Evolutionary conservation across 129 eudicot genomes (phyloP).

Genomic region (Tagetes erecta): DNA sequence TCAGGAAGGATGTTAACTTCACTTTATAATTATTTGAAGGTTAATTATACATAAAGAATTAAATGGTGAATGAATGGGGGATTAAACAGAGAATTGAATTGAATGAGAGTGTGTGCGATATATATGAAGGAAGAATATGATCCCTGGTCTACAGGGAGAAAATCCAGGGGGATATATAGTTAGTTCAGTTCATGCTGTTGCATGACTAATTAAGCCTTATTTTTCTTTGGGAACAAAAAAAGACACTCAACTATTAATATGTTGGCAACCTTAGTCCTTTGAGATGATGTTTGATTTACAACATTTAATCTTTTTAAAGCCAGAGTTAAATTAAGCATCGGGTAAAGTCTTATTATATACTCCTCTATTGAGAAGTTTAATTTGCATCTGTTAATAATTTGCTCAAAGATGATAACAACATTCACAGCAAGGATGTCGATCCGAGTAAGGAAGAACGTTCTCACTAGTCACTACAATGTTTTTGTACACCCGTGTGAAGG

Average conservation of each 20-base stretch:
- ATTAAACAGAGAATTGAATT: constrained; percentile 5
- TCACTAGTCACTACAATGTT: too few relatives aligned
- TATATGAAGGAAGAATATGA: constrained; percentile 7
- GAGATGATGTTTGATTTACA: neutral
- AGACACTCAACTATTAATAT: constrained; percentile 4
- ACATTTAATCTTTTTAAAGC: too few relatives aligned
- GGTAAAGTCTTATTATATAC: too few relatives aligned
- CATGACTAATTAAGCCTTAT: neutral
- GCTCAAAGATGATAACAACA: too few relatives aligned
- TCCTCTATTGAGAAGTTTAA: too few relatives aligned
- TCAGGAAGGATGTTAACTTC: constrained; percentile 14
- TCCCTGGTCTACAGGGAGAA: constrained; percentile 49
- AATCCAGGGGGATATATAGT: constrained; percentile 27
- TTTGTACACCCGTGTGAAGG: too few relatives aligned
- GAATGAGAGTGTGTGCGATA: neutral
- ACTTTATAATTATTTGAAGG: neutral
- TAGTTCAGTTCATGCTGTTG: constrained; percentile 38
- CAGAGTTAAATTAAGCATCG: too few relatives aligned
- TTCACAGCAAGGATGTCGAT: too few relatives aligned
- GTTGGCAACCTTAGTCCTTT: constrained; percentile 11
- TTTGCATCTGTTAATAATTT: too few relatives aligned
- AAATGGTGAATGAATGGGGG: neutral
- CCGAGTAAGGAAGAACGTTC: too few relatives aligned
- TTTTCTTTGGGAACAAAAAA: neutral
- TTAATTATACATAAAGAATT: constrained; percentile 2